Base-by-base conservation (phyloP, 768 basidiomycete species). In the Hirschioporus abietinus region DNA sequence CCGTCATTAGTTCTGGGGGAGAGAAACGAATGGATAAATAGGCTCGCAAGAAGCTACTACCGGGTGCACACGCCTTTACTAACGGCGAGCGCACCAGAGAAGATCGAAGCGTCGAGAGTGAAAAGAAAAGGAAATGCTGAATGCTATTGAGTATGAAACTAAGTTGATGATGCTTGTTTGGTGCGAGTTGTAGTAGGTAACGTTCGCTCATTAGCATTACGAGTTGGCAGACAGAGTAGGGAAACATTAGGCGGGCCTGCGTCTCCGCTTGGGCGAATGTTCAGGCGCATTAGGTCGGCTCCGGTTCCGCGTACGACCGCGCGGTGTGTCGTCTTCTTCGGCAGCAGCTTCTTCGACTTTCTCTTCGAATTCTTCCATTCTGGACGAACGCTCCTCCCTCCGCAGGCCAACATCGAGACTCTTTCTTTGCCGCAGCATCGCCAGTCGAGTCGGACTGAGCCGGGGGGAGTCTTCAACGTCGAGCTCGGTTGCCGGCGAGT, bases 401-500 rank as follows among this genome's bases (percentile, higher is more conserved):
- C 42, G 42, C 20, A 52, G 12, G 6, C 42, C 42, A 10, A 52
- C 42, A 20, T 52, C 42, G 42, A 52, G 42, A 10, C 42, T 52
- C 42, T 52, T 52, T 52, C 42, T 61, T 23, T 24, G 60, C 60
- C 15, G 24, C 60, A 34, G 60, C 17, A 34, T 61, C 60, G 60
- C 24, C 17, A 61, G 25, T 15, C 24, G 35, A 24, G 57, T 72
- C 68, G 61, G 72, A 74, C 7, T 78, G 74, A 59, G 80, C 82
- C 69, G 80, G 79, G 61, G 74, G 74, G 69, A 63, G 68, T 71
- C 77, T 63, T 80, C 79, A 64, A 79, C 80, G 36, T 75, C 75
- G 68, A 24, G 3, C 60, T 15, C 12, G 60, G 30, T 25, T 8
- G 30, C 30, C 1, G 60, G 23, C 15, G 81, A 79, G 5, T 80